These are phyloP conservation scores for Ogataea angusta DNA, from an alignment of 805 yeast species.

Conservation along the genomic window DNA sequence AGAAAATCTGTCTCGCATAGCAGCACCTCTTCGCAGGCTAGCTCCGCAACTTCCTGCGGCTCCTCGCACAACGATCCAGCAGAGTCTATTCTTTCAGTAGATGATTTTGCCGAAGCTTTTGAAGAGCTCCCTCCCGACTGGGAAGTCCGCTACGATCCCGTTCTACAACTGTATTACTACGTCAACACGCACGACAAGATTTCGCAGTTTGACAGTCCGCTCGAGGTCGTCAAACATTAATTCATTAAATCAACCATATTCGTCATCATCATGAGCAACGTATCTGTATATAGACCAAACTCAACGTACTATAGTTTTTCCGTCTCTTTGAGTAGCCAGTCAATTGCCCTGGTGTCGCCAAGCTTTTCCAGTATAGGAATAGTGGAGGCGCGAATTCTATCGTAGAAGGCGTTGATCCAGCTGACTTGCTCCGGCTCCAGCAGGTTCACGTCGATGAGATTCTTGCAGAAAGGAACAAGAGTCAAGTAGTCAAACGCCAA, in stretches of 20 bases:
- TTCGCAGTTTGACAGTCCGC: slow-evolving; percentile 43
- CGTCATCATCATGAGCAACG: background rate
- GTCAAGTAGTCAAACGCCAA: slow-evolving; percentile 82
- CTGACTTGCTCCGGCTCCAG: slow-evolving; percentile 58
- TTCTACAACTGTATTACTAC: slow-evolving; percentile 40
- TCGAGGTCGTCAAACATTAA: slow-evolving; percentile 35
- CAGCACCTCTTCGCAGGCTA: background rate
- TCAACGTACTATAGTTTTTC: slow-evolving; percentile 23
- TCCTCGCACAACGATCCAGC: background rate
- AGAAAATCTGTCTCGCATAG: background rate
- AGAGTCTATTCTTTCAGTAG: background rate
- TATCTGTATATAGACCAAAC: background rate
- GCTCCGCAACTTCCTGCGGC: background rate
- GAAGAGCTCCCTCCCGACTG: slow-evolving; percentile 30
- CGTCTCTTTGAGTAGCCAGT: slow-evolving; percentile 74
- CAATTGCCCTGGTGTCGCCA: slow-evolving; percentile 55
- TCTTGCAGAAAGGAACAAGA: slow-evolving; percentile 76
- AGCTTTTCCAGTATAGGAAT: slow-evolving; percentile 48
- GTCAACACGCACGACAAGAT: slow-evolving; percentile 34
- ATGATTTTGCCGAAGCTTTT: slow-evolving; percentile 4
- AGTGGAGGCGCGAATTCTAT: slow-evolving; percentile 50
- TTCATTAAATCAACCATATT: background rate
- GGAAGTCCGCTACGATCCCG: slow-evolving; percentile 37
- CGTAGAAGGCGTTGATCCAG: slow-evolving; percentile 71
- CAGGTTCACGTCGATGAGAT: slow-evolving; percentile 59